Conservation (phyloP, 2,329 filamentous ascomycete species). For the Atkinsonella hypoxylon region DNA sequence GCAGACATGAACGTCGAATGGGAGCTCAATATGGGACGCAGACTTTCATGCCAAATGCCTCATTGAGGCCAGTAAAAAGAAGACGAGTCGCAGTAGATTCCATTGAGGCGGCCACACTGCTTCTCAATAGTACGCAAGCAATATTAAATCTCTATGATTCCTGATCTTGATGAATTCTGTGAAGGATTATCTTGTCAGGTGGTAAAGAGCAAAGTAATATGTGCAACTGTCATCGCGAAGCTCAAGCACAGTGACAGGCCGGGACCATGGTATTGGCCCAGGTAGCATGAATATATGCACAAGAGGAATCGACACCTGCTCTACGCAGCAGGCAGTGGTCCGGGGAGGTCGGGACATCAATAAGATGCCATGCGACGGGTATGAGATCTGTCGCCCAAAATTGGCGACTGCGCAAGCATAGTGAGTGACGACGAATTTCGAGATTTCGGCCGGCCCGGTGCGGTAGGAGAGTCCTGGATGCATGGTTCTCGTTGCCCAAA, state of each 20-base stretch:
- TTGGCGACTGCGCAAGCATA: constrained; percentile 34
- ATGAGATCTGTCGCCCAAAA: constrained; percentile 37
- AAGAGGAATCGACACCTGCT: constrained; percentile 8
- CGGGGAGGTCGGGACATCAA: constrained; percentile 23
- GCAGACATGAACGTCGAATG: constrained; percentile 3
- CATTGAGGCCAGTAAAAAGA: background rate
- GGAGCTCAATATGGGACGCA: constrained; percentile 1
- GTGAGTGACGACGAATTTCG: constrained; percentile 25
- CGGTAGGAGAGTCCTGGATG: constrained; percentile 49
- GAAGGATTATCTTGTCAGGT: background rate
- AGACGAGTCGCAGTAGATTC: background rate
- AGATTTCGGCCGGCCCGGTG: constrained; percentile 30
- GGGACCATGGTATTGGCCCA: background rate
- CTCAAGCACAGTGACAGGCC: constrained; percentile 2
- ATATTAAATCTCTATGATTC: background rate
- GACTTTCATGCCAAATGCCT: background rate
- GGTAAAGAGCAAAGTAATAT: background rate
- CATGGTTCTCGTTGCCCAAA: constrained; percentile 64
- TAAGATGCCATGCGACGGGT: constrained; percentile 54
- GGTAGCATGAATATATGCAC: constrained; percentile 14
- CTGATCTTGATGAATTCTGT: background rate
- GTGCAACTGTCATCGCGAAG: constrained; percentile 1
- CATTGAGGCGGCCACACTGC: too few species aligned
- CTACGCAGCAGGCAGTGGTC: constrained; percentile 17
- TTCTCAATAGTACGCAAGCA: background rate